Conservation (phyloP, 805 yeast genomes). For the Zygosaccharomyces bisporus region DNA sequence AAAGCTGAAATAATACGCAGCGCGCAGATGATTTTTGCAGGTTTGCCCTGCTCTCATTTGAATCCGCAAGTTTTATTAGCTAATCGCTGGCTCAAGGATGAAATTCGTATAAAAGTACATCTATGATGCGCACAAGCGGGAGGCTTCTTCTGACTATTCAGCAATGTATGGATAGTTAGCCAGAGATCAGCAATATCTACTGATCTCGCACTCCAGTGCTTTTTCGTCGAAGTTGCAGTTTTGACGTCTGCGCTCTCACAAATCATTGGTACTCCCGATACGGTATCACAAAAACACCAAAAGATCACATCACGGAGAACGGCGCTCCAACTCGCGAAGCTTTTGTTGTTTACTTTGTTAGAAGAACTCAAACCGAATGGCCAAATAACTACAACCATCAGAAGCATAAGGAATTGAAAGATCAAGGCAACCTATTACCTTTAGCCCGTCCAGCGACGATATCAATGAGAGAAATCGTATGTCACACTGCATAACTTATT, state of each 20-base stretch:
- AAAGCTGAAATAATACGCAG: too few species aligned
- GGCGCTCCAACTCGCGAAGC: conserved; percentile 6
- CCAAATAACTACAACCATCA: conserved; percentile 4
- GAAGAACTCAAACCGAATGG: conserved; percentile 2
- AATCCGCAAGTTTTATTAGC: too few species aligned
- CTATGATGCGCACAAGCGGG: too few species aligned
- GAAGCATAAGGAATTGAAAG: neutral
- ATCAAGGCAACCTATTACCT: conserved; percentile 1
- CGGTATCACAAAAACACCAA: conserved; percentile 18
- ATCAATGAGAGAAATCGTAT: conserved; percentile 19
- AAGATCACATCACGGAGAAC: neutral
- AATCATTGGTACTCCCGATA: conserved; percentile 4
- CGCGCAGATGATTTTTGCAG: too few species aligned
- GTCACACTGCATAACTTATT: neutral
- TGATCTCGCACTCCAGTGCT: too few species aligned
- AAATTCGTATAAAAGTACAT: too few species aligned
- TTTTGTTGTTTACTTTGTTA: conserved; percentile 9
- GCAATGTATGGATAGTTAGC: too few species aligned
- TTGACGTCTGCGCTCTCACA: neutral
- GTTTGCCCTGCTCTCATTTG: too few species aligned
- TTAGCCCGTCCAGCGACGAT: conserved; percentile 2
- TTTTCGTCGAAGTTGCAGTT: too few species aligned
- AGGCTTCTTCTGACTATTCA: too few species aligned
- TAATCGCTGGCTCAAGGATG: too few species aligned
- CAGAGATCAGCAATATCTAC: too few species aligned